phyloP scores from a whole-genome alignment of 2,329 filamentous ascomycete species.

The Chaetomium sp. region DNA sequence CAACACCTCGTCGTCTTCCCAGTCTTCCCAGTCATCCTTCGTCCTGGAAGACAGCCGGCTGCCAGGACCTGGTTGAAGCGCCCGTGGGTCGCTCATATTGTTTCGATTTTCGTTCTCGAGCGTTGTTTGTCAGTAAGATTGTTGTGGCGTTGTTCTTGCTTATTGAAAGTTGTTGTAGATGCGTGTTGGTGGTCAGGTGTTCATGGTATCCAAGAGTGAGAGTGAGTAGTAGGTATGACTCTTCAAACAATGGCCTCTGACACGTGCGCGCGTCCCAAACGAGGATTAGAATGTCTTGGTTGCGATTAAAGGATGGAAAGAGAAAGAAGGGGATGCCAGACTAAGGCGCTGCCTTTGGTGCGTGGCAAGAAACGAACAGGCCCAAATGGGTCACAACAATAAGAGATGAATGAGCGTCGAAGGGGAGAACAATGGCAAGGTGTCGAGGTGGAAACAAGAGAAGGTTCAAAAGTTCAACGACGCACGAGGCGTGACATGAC shows the following conservation, averaged over 20 bases:
- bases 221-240: conserved; percentile 9
- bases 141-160: conserved; percentile 1
- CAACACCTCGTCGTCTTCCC: conserved; percentile 52
- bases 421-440: conserved; percentile 10
- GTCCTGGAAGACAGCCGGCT: conserved; percentile 30
- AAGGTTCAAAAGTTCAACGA: background rate
- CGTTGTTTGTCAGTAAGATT: conserved; percentile 2
- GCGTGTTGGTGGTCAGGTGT: conserved; percentile 1
- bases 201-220: conserved; percentile 5
- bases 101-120: background rate
- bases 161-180: background rate
- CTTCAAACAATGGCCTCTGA: conserved; percentile 11
- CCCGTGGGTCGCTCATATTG: conserved; percentile 36
- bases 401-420: background rate
- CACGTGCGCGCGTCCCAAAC: conserved; percentile 5
- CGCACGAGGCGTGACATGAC: background rate
- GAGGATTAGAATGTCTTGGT: conserved; percentile 1
- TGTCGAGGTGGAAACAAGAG: background rate
- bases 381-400: conserved; percentile 11
- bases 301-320: conserved; percentile 1
- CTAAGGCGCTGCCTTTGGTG: conserved; percentile 15
- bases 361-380: conserved; percentile 5
- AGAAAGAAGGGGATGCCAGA: conserved; percentile 14
- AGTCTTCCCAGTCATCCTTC: conserved; percentile 56
- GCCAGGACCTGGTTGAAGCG: conserved; percentile 29